Conservation (phyloP, 2,329 filamentous ascomycete species). For the Penicillium brevicompactum region DNA sequence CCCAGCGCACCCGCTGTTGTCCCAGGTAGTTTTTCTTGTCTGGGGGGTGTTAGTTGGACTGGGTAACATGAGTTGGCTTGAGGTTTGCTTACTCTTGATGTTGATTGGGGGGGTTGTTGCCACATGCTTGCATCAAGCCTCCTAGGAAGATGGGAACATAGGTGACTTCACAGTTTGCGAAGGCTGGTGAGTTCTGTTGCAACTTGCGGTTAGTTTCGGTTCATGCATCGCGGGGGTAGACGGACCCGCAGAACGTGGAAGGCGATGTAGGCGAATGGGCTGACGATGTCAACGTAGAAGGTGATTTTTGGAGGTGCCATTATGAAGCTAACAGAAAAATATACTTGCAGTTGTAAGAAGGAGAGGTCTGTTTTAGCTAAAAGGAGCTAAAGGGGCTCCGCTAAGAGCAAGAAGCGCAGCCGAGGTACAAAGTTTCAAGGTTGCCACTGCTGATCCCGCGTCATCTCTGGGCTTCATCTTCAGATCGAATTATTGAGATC, state of each 20-base stretch:
- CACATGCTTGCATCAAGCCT: constrained; percentile 17
- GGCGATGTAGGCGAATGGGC: constrained; percentile 18
- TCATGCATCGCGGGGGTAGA: background rate
- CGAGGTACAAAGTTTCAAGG: no score
- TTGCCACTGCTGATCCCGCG: no score
- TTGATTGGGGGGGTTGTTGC: constrained; percentile 15
- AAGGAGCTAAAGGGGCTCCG: no score
- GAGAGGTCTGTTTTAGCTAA: no score
- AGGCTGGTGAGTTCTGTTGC: constrained; percentile 15
- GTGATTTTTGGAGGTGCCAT: constrained; percentile 9
- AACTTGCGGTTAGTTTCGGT: background rate
- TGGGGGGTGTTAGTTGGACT: constrained; percentile 31
- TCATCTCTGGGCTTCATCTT: no score
- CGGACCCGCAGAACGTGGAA: constrained; percentile 16
- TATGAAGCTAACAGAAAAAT: no score
- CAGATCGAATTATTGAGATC: no score
- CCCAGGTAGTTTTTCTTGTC: constrained; percentile 63
- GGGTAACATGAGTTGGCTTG: no score
- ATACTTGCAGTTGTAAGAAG: no score
- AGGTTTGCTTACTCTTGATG: constrained; percentile 12
- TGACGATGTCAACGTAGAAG: constrained; percentile 17
- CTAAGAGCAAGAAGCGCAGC: no score
- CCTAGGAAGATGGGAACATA: constrained; percentile 16
- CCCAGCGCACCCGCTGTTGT: constrained; percentile 57
- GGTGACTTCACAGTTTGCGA: constrained; percentile 14